Evolutionary conservation across 495 filamentous ascomycete genomes (phyloP).

Genomic region (Physcia stellaris): DNA sequence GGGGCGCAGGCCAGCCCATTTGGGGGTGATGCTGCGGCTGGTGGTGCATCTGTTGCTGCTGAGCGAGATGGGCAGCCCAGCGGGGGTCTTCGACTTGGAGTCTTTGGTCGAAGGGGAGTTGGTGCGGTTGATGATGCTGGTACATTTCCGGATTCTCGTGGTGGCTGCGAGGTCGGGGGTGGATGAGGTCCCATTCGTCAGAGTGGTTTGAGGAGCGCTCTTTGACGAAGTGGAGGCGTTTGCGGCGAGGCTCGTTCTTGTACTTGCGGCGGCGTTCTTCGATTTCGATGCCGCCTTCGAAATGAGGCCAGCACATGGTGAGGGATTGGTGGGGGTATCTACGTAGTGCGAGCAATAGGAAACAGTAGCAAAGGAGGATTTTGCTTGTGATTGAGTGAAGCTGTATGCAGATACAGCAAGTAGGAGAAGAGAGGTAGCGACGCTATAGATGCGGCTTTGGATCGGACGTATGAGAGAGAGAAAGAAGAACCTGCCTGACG

Average conservation of each 20-base stretch:
- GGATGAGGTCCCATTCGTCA: neutral
- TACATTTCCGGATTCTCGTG: neutral
- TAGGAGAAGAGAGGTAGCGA: no score
- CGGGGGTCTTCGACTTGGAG: neutral
- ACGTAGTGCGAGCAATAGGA: no score
- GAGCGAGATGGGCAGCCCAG: no score
- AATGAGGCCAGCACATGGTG: slow-evolving; percentile 6
- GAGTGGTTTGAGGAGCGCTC: neutral
- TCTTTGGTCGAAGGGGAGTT: neutral
- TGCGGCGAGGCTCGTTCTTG: slow-evolving; percentile 12
- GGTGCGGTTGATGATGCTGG: slow-evolving; percentile 1
- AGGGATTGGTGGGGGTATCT: no score
- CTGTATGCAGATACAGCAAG: no score
- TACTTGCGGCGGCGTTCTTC: slow-evolving; percentile 10
- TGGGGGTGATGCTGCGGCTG: neutral
- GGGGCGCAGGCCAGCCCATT: neutral
- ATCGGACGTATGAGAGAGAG: no score
- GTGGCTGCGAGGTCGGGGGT: neutral
- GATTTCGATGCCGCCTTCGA: slow-evolving; percentile 11
- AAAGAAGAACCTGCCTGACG: no score
- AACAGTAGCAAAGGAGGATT: no score
- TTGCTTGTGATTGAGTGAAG: no score
- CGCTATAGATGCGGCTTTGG: no score
- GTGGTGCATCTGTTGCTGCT: no score
- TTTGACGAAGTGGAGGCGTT: slow-evolving; percentile 11